These are phyloP conservation scores for Cadophora sp. DNA, from an alignment of 2,329 filamentous ascomycete species.

Conservation along the genomic window DNA sequence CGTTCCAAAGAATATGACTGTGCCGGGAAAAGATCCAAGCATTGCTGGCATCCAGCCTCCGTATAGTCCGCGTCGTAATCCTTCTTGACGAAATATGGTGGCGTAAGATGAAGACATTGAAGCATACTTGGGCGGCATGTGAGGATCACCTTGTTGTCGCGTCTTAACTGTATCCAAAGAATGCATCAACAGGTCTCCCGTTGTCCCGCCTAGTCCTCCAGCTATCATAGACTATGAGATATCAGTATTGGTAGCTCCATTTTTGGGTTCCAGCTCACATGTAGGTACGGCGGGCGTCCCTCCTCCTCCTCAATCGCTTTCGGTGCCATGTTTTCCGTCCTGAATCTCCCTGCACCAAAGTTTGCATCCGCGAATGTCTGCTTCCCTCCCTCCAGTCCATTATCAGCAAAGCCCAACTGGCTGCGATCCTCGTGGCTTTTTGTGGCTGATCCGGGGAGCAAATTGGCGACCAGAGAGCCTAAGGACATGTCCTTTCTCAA, in stretches of 20 bases:
- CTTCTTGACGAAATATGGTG: slow-evolving; percentile 93
- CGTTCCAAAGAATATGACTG: slow-evolving; percentile 92
- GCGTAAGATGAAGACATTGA: slow-evolving; percentile 90
- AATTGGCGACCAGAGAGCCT: slow-evolving; percentile 58
- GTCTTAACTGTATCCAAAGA: slow-evolving; percentile 99
- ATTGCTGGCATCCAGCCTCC: slow-evolving; percentile 93
- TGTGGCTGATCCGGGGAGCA: slow-evolving; percentile 52
- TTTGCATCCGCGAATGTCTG: slow-evolving; percentile 43
- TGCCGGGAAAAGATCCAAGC: slow-evolving; percentile 90
- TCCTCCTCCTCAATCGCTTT: slow-evolving; percentile 55
- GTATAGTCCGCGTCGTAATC: slow-evolving; percentile 84
- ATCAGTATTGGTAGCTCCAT: slow-evolving; percentile 30
- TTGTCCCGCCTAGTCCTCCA: slow-evolving; percentile 89
- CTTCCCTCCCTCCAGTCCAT: slow-evolving; percentile 45
- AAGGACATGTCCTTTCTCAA: slow-evolving; percentile 59
- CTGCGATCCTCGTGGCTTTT: slow-evolving; percentile 34
- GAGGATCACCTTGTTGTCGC: slow-evolving; percentile 93
- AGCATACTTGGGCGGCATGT: slow-evolving; percentile 90
- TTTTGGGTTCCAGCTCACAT: slow-evolving; percentile 55
- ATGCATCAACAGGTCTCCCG: slow-evolving; percentile 98
- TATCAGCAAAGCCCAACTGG: slow-evolving; percentile 45
- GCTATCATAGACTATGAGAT: slow-evolving; percentile 84
- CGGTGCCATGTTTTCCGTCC: slow-evolving; percentile 41
- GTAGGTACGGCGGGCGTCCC: slow-evolving; percentile 65
- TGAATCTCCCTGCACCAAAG: slow-evolving; percentile 35